Percentiles rank a stretch among this genome's conserved stretches.
phyloP scores from a whole-genome alignment of 2,329 filamentous ascomycete species.

The Fusarium tjaetaba region DNA sequence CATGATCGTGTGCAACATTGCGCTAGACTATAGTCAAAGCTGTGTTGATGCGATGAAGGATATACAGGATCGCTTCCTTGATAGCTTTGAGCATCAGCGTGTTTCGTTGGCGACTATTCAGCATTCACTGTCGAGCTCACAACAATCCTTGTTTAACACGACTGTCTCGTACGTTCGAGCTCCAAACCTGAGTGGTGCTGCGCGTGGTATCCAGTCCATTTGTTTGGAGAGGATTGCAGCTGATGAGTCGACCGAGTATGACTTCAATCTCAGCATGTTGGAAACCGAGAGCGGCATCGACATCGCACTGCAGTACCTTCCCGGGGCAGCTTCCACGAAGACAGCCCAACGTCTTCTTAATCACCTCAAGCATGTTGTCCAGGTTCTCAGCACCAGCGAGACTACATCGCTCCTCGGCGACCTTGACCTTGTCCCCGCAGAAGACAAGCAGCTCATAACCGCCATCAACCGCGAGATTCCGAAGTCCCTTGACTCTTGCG shows the following conservation, averaged over 20 bases:
- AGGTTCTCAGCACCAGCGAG: not conserved
- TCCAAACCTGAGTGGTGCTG: not conserved
- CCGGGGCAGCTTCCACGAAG: not conserved
- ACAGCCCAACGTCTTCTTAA: not conserved
- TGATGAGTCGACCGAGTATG: not conserved
- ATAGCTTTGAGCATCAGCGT: not conserved
- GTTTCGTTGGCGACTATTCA: not conserved
- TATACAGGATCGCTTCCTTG: not conserved
- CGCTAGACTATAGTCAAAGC: not conserved
- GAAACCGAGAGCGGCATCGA: not conserved
- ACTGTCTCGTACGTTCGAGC: not conserved
- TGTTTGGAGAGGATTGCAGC: not conserved
- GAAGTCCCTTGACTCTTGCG: not conserved
- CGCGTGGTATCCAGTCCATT: not conserved
- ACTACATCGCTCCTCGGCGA: not conserved
- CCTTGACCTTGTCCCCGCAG: not conserved
- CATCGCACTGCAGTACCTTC: not conserved
- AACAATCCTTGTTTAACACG: not conserved
- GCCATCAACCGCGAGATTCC: not conserved
- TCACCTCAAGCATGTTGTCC: not conserved
- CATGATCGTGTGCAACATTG: not conserved
- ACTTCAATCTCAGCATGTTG: not conserved
- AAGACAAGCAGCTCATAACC: not conserved
- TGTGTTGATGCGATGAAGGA: not conserved
- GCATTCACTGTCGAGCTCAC: not conserved